Evolutionary conservation across 768 basidiomycete genomes (phyloP).

Genomic region (Tricholoma flavovirens): DNA sequence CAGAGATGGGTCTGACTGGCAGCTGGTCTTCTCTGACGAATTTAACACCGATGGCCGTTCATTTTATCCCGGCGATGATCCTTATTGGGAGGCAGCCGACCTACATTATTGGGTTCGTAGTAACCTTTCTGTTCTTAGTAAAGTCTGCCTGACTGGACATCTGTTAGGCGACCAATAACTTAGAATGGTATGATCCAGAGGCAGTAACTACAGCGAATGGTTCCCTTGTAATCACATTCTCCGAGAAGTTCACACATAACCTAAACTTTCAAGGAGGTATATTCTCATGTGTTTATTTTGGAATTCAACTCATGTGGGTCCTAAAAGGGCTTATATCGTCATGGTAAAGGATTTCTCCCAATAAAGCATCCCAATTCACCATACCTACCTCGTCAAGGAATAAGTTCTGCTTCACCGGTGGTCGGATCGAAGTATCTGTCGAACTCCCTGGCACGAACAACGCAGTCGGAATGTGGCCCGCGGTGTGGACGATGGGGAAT

Average conservation of each 20-base stretch:
- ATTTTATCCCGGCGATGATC: constrained; percentile 81
- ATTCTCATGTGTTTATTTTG: constrained; percentile 9
- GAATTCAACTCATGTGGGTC: constrained; percentile 1
- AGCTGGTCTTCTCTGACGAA: constrained; percentile 76
- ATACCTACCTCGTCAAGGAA: constrained; percentile 38
- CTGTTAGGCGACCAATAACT: constrained; percentile 52
- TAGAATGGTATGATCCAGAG: constrained; percentile 87
- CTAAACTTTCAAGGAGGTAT: constrained; percentile 61
- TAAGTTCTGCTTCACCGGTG: constrained; percentile 84
- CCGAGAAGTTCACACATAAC: constrained; percentile 50
- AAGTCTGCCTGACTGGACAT: constrained; percentile 15
- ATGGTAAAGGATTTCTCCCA: constrained; percentile 25
- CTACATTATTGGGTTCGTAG: constrained; percentile 67
- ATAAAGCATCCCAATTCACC: constrained; percentile 3
- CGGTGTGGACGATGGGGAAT: constrained; percentile 69
- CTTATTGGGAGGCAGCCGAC: constrained; percentile 77
- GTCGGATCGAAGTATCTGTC: constrained; percentile 57
- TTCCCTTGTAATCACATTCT: constrained; percentile 64
- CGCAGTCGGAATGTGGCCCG: constrained; percentile 69
- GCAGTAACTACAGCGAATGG: constrained; percentile 68
- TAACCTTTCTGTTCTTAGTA: neutral
- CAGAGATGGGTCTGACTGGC: constrained; percentile 49
- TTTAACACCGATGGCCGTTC: constrained; percentile 71
- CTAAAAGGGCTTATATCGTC: constrained; percentile 36
- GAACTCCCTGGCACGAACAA: constrained; percentile 58